Conservation (phyloP, 129 eudicot species). For the Helianthus annuus region HanXRQr2.0-SUNRISE NC_035448.2:183260361-183260860, state of each 20-base stretch:
- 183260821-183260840: slow-evolving; percentile 29
- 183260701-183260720: slow-evolving; percentile 1
- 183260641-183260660: slow-evolving; percentile 41
- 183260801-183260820: slow-evolving; percentile 18
- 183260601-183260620: slow-evolving; percentile 88
- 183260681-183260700: not conserved
- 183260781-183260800: slow-evolving; percentile 41
- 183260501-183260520: not conserved
- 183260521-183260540: slow-evolving; percentile 15
- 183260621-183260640: slow-evolving; percentile 65
- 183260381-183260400: too few relatives aligned
- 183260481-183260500: too few relatives aligned
- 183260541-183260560: not conserved
- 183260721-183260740: not conserved
- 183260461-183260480: not conserved
- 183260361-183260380: too few relatives aligned
- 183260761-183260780: slow-evolving; percentile 43
- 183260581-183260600: slow-evolving; percentile 62
- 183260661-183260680: slow-evolving; percentile 6
- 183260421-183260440: too few relatives aligned
- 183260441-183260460: too few relatives aligned
- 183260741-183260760: slow-evolving; percentile 21
- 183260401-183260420: too few relatives aligned
- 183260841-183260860: slow-evolving; percentile 19
- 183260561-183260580: slow-evolving; percentile 1